Base-by-base conservation (phyloP, 2,329 filamentous ascomycete genomes). In the Alternaria arborescens region DNA sequence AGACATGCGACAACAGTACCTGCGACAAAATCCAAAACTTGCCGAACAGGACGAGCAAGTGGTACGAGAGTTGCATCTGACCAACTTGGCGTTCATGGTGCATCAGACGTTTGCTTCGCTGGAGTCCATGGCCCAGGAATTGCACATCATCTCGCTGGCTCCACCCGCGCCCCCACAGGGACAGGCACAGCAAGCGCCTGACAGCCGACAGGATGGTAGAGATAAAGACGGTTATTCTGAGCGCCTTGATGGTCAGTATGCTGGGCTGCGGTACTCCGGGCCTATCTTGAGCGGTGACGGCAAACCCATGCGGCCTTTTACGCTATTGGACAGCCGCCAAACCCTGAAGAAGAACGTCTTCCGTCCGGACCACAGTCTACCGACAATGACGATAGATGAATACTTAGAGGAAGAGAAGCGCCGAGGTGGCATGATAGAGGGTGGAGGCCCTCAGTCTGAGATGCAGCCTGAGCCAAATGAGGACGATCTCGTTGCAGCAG, bases 341-440 rank as follows among this genome's bases (percentile, higher is more conserved):
- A 89, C 93, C 62, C 79, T 97, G 60, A 87, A 89, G 61, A 85
- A 89, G 60, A 91, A 91, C 3, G 94, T 99, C 0, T 99, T 99
- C 79, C 86, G 92, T 56, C 88, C 93, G 0, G 93, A 95, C 8
- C 95, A 99, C 77, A 97, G 92, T 79, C 82, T 99, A 60, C 95
- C 95, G 1, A 98, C 95, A 3, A 98, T 99, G 95, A 92, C 88
- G 1, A 97, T 99, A 63, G 95, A 99, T 70, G 95, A 99, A 81
- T 99, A 98, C 74, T 83, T 99, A 16, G 95, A 96, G 53, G 94
- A 98, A 79, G 95, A 98, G 82, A 86, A 87, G 73, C 86, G 87
- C 67, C 84, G 91, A 64, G 95, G 95, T 16, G 92, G 92, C 20
- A 94, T 99, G 60, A 92, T 98, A 56, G 91, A 97, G 74, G 95